These are phyloP conservation scores for Candida germanica DNA, from an alignment of 805 yeast species.

Conservation along the genomic window DNA sequence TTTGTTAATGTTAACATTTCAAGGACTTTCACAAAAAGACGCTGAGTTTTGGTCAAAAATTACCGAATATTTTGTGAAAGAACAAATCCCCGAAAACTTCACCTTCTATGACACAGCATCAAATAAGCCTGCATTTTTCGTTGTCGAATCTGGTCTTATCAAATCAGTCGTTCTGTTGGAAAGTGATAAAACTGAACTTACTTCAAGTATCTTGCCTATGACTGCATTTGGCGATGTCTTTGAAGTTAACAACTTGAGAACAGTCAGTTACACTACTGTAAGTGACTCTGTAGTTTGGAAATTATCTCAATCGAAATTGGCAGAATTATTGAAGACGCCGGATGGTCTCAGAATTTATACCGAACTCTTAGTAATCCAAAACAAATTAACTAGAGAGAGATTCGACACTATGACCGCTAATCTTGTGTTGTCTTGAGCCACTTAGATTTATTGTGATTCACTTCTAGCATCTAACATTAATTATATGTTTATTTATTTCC, in stretches of 20 bases:
- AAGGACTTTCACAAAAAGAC: slow-evolving; percentile 50
- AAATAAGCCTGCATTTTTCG: slow-evolving; percentile 51
- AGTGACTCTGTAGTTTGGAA: slow-evolving; percentile 69
- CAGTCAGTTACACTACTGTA: slow-evolving; percentile 52
- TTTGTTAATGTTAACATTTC: slow-evolving; percentile 60
- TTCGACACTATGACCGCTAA: slow-evolving; percentile 76
- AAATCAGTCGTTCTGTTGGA: slow-evolving; percentile 37
- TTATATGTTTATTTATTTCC: no score
- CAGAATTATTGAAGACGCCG: slow-evolving; percentile 41
- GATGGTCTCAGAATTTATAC: slow-evolving; percentile 52
- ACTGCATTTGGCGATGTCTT: slow-evolving; percentile 68
- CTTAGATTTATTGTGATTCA: no score
- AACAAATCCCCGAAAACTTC: slow-evolving; percentile 43
- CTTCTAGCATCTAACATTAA: no score
- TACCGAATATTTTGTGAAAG: slow-evolving; percentile 51
- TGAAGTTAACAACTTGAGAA: slow-evolving; percentile 32
- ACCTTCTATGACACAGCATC: slow-evolving; percentile 45
- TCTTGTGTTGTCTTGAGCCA: slow-evolving; percentile 46
- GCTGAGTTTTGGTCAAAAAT: slow-evolving; percentile 62
- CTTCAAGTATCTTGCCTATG: slow-evolving; percentile 57
- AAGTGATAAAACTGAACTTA: slow-evolving; percentile 33
- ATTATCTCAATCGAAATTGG: slow-evolving; percentile 46
- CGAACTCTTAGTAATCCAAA: slow-evolving; percentile 61
- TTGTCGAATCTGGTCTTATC: slow-evolving; percentile 48
- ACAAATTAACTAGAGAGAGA: slow-evolving; percentile 64